Evolutionary conservation across 169 alveolate species (phyloP), one percentile per base, ranked within the genome.

Genomic region (Theileria luwenshuni): DNA sequence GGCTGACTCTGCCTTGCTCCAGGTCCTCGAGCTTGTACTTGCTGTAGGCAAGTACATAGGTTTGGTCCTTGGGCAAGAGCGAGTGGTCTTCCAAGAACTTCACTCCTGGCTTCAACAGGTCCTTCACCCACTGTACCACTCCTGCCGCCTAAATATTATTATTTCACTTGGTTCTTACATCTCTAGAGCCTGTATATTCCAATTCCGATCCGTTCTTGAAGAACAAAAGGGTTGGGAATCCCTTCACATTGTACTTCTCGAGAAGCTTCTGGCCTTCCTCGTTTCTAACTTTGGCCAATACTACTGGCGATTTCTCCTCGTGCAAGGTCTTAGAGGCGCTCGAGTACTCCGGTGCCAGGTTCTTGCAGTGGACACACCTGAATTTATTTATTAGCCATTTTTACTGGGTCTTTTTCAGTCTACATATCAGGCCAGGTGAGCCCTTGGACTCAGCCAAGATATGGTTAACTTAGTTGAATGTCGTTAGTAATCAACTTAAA

Each of bases 141-240:
- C 90, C 83, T 21, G 54, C 58, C 35, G 85, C 89, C 81, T 75
- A 30, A 0, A 75, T 8, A 23, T 43, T 27, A 15, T 48, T 48
- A 27, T 21, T 45, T 6, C 15, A n/a, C 35, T 23, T 45, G 28
- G 21, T 3, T 27, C 83, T 56, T 8, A 86, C 92, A 10, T 83
- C 81, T 77, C 93, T 77, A 21, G 86, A 69, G 28, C 93, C 93
- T 33, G 84, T 69, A 77, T 84, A 89, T 52, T 76, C 83, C 48
- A 83, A 25, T 35, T 77, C 70, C n/a, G 47, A 56, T 12, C 89
- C 88, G 56, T 90, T 86, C 49, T 86, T 91, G 90, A 94, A 95
- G 94, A 92, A 92, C 74, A 90, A 86, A 45, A 94, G 75, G 30
- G 97, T 96, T 51, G 99, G 99, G 87, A 85, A 96, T 32, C 97